Conservation (phyloP, 352 stramenopile species). For the Pythium rhizo-oryzae region DNA sequence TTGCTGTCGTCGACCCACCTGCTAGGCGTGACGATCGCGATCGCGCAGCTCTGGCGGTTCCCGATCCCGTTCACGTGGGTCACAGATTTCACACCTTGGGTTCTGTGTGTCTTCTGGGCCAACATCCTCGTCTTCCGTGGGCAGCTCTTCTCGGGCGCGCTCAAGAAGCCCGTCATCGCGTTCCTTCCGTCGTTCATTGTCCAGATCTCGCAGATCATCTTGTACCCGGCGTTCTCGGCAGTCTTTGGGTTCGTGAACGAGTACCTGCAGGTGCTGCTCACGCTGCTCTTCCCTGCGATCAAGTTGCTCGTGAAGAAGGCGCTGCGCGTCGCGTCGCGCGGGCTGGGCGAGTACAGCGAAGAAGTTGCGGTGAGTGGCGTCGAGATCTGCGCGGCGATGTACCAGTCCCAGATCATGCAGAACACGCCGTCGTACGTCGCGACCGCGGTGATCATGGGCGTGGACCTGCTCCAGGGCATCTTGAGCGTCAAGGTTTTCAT, state of each 20-base stretch:
- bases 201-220: constrained; percentile 18
- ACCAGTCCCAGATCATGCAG: constrained; percentile 28
- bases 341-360: constrained; percentile 1
- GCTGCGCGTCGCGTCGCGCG: neutral
- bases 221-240: constrained; percentile 17
- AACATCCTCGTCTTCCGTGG: constrained; percentile 4
- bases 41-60: constrained; percentile 17
- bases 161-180: neutral
- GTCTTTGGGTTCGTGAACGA: neutral
- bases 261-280: constrained; percentile 6
- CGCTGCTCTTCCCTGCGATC: neutral
- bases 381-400: constrained; percentile 25
- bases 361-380: constrained; percentile 16
- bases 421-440: constrained; percentile 10
- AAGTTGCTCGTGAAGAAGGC: constrained; percentile 10
- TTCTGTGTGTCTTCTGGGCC: neutral
- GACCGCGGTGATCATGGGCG: constrained; percentile 3
- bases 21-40: neutral
- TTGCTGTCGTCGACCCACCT: constrained; percentile 1
- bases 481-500: constrained; percentile 4
- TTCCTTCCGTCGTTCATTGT: constrained; percentile 10
- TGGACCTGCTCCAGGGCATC: constrained; percentile 9
- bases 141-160: neutral
- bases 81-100: neutral
- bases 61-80: constrained; percentile 17